Percentiles rank a stretch among this genome's conserved stretches.
These are phyloP conservation scores for Aspergillus sp. DNA, from an alignment of 2,329 filamentous ascomycete species.

Conservation along the genomic window DNA sequence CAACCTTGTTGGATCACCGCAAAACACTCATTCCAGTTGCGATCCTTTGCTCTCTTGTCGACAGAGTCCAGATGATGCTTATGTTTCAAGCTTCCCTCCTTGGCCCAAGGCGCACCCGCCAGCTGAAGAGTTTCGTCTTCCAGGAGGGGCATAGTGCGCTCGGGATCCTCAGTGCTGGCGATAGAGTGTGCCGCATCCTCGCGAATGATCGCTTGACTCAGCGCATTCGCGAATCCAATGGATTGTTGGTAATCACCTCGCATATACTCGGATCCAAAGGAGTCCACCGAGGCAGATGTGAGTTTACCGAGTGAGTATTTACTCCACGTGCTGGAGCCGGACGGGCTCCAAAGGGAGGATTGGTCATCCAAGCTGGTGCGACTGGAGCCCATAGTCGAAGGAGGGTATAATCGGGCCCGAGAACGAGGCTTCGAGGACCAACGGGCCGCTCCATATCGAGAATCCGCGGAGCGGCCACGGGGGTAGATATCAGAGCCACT, in stretches of 20 bases:
- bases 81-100: conserved; percentile 92
- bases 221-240: conserved; percentile 93
- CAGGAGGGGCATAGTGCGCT: conserved; percentile 64
- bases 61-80: conserved; percentile 91
- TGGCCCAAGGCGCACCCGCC: conserved; percentile 93
- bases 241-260: conserved; percentile 88
- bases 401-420: conserved; percentile 69
- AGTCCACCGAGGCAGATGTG: conserved; percentile 89
- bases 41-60: conserved; percentile 88
- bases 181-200: conserved; percentile 61
- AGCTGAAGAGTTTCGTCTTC: conserved; percentile 93
- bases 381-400: conserved; percentile 82
- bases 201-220: conserved; percentile 94
- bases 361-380: conserved; percentile 91
- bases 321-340: conserved; percentile 90
- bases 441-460: conserved; percentile 61
- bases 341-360: conserved; percentile 87
- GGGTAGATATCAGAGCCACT: conserved; percentile 75
- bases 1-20: conserved; percentile 94
- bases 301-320: conserved; percentile 88
- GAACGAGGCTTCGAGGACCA: conserved; percentile 88
- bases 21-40: conserved; percentile 93
- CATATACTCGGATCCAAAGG: conserved; percentile 72
- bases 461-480: conserved; percentile 69
- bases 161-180: conserved; percentile 57